phyloP scores from a whole-genome alignment of 257 asterid genomes.

The Prunella vulgaris region DNA sequence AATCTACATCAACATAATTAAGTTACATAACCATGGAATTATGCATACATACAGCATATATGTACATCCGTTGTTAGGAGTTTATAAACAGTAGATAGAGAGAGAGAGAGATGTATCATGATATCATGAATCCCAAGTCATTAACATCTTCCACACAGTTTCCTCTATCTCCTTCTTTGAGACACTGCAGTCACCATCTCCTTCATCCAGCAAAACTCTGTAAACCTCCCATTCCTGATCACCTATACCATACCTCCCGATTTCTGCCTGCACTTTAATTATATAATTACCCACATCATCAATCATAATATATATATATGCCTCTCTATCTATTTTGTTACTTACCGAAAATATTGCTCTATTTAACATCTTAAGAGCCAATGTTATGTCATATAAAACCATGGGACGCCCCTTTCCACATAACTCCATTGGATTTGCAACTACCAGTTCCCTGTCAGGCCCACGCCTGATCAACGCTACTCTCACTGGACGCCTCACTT shows the following conservation, averaged over 20 bases:
- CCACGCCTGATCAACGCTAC: constrained; percentile 73
- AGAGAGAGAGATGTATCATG: too few relatives aligned
- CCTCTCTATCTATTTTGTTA: too few relatives aligned
- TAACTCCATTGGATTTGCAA: constrained; percentile 81
- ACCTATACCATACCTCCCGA: constrained; percentile 61
- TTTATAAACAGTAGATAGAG: too few relatives aligned
- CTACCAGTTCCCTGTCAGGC: constrained; percentile 78
- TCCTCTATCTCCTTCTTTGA: constrained; percentile 53
- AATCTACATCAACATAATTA: too few relatives aligned
- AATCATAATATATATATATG: too few relatives aligned
- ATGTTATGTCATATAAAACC: constrained; percentile 81
- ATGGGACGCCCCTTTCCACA: constrained; percentile 88
- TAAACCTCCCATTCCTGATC: constrained; percentile 92
- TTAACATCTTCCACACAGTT: constrained; percentile 82
- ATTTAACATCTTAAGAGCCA: constrained; percentile 77
- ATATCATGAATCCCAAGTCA: constrained; percentile 65
- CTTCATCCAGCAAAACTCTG: constrained; percentile 74
- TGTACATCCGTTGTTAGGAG: too few relatives aligned
- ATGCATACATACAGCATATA: too few relatives aligned
- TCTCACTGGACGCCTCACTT: constrained; percentile 75
- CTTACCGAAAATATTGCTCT: too few relatives aligned
- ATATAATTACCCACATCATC: neutral
- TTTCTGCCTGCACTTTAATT: constrained; percentile 91
- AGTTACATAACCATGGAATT: too few relatives aligned
- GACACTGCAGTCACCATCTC: constrained; percentile 47